Percentiles rank a stretch among this genome's conserved stretches.
Conservation (phyloP, 2,329 filamentous ascomycete species). For the Gyromitra esculenta region DNA sequence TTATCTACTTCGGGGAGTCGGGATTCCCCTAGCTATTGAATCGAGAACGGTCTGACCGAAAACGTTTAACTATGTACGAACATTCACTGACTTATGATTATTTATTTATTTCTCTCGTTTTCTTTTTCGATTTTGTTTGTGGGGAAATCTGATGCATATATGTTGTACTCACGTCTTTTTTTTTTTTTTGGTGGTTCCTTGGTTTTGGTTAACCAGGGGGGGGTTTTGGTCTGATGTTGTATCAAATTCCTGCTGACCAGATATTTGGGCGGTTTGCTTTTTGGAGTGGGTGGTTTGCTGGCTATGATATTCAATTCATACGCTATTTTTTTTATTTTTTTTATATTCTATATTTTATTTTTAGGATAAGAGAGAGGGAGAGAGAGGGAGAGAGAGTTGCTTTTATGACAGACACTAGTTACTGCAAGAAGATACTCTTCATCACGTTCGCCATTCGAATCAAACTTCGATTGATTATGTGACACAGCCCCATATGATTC, state of each 20-base stretch:
- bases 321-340: no score
- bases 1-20: conserved; percentile 29
- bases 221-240: background rate
- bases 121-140: background rate
- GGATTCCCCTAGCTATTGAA: conserved; percentile 27
- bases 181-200: background rate
- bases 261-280: background rate
- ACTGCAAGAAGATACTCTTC: conserved; percentile 29
- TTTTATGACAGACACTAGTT: conserved; percentile 29
- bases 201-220: background rate
- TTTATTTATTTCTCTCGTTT: conserved; percentile 24
- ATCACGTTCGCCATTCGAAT: conserved; percentile 37
- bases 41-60: background rate
- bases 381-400: conserved; percentile 16
- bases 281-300: conserved; percentile 1
- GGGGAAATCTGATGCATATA: background rate
- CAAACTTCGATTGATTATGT: conserved; percentile 29
- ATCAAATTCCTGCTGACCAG: background rate
- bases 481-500: conserved; percentile 29
- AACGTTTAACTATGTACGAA: background rate
- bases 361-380: conserved; percentile 1
- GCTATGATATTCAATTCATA: background rate
- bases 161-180: background rate
- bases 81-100: background rate
- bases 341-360: background rate